A percentile compares a stretch with the other conserved stretches of the same genome.
phyloP scores from a whole-genome alignment of 805 yeast species.

The Kuraishia piskuri region DNA sequence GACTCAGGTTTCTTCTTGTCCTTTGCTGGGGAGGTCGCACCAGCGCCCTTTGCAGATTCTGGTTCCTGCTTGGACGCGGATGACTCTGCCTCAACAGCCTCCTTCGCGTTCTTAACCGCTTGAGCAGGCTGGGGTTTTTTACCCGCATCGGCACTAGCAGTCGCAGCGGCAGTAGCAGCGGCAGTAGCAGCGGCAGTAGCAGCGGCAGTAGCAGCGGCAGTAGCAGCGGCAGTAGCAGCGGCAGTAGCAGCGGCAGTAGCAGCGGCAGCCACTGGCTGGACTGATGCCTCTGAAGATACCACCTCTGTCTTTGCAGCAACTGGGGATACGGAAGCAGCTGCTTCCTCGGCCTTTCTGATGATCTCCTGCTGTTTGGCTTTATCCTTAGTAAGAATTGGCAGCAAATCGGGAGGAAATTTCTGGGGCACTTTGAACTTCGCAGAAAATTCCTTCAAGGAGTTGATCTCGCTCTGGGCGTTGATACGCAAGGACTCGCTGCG shows the following conservation, averaged over 20 bases:
- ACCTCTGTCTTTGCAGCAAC: constrained; percentile 7
- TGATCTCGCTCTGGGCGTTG: constrained; percentile 54
- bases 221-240: constrained; percentile 12
- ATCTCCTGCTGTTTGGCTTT: constrained; percentile 58
- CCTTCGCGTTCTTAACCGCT: neutral
- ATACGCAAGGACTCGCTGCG: constrained; percentile 31
- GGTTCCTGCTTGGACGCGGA: neutral
- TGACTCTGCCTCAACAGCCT: neutral
- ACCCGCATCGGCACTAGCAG: constrained; percentile 2
- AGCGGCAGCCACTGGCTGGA: constrained; percentile 8
- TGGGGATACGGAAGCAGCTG: constrained; percentile 1
- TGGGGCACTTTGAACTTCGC: constrained; percentile 61
- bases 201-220: constrained; percentile 2
- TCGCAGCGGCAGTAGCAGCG: constrained; percentile 6
- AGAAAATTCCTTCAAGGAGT: constrained; percentile 68
- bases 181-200: constrained; percentile 4
- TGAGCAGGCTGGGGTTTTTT: neutral
- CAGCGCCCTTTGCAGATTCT: constrained; percentile 5
- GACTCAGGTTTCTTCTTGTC: constrained; percentile 45
- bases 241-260: constrained; percentile 9
- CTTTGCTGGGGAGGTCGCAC: no score
- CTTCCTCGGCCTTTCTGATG: constrained; percentile 20
- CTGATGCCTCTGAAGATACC: constrained; percentile 7
- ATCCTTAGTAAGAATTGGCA: constrained; percentile 66
- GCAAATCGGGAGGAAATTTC: constrained; percentile 46